A percentile compares a stretch with the other conserved stretches of the same genome.
These are phyloP conservation scores for Hymenoscyphus infarciens DNA, from an alignment of 2,329 filamentous ascomycete species.

Conservation along the genomic window DNA sequence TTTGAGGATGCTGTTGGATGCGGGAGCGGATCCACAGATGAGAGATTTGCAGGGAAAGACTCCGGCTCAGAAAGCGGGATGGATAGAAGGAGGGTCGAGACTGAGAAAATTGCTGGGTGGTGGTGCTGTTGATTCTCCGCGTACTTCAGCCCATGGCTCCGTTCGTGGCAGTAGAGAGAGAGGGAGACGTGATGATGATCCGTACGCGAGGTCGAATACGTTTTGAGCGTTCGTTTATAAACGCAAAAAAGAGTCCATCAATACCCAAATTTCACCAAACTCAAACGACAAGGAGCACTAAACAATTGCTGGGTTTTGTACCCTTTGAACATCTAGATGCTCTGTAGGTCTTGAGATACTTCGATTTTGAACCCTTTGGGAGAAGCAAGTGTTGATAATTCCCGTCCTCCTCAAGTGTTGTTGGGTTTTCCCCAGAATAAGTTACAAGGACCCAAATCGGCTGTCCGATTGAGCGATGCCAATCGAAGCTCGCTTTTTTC, in stretches of 20 bases:
- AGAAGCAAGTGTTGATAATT: no score
- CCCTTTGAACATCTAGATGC: no score
- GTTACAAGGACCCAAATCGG: no score
- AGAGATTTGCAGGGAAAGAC: slow-evolving; percentile 21
- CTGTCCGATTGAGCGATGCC: no score
- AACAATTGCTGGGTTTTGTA: no score
- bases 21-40: slow-evolving; percentile 19
- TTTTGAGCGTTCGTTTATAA: background rate
- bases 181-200: background rate
- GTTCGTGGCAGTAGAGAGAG: background rate
- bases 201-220: background rate
- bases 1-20: slow-evolving; percentile 20
- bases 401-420: no score
- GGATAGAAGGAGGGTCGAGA: slow-evolving; percentile 18
- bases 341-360: no score
- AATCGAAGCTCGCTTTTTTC: no score
- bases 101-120: slow-evolving; percentile 17
- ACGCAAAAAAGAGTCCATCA: background rate
- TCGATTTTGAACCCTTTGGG: no score
- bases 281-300: background rate
- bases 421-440: no score
- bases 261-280: background rate
- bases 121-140: background rate
- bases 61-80: slow-evolving; percentile 14
- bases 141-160: background rate